Conservation (phyloP, 2,329 filamentous ascomycete species). For the Fusarium compactum region DNA sequence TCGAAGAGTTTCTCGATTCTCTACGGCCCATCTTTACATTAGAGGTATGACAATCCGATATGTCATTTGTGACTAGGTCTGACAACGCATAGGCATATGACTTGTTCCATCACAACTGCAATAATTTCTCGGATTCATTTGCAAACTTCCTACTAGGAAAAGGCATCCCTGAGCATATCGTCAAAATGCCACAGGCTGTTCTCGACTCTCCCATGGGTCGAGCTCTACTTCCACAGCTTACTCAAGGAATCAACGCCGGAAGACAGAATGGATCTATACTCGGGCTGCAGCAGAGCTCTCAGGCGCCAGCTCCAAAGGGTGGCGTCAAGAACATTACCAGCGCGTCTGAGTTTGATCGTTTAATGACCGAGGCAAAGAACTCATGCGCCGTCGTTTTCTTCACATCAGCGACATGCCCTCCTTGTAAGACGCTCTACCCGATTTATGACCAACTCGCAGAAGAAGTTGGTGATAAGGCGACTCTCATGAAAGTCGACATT, state of each 20-base stretch:
- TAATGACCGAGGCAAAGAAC: slow-evolving; percentile 68
- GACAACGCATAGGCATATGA: slow-evolving; percentile 76
- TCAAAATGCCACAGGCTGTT: slow-evolving; percentile 85
- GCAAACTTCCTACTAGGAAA: slow-evolving; percentile 89
- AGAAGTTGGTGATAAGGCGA: slow-evolving; percentile 74
- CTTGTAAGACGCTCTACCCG: slow-evolving; percentile 87
- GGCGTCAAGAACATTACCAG: slow-evolving; percentile 71
- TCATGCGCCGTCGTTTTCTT: slow-evolving; percentile 90
- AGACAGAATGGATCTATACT: slow-evolving; percentile 64
- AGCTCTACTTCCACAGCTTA: slow-evolving; percentile 82
- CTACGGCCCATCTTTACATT: slow-evolving; percentile 84
- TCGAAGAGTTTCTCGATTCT: slow-evolving; percentile 89
- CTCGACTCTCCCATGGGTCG: slow-evolving; percentile 88
- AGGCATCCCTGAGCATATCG: slow-evolving; percentile 89
- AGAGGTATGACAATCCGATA: slow-evolving; percentile 63
- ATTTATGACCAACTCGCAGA: slow-evolving; percentile 83
- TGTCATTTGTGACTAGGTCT: background rate
- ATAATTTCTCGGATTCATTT: slow-evolving; percentile 96
- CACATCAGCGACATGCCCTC: slow-evolving; percentile 86
- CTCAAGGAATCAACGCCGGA: slow-evolving; percentile 63
- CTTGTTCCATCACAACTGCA: slow-evolving; percentile 92
- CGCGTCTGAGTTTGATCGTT: slow-evolving; percentile 46
- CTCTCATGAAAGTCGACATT: slow-evolving; percentile 87
- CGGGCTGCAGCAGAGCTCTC: slow-evolving; percentile 60
- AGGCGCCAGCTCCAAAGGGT: slow-evolving; percentile 42